Percentiles rank a stretch among this genome's conserved stretches.
Evolutionary conservation across 202 grass and related monocot genomes (phyloP).

Genomic region (Musa balbisiana): DNA sequence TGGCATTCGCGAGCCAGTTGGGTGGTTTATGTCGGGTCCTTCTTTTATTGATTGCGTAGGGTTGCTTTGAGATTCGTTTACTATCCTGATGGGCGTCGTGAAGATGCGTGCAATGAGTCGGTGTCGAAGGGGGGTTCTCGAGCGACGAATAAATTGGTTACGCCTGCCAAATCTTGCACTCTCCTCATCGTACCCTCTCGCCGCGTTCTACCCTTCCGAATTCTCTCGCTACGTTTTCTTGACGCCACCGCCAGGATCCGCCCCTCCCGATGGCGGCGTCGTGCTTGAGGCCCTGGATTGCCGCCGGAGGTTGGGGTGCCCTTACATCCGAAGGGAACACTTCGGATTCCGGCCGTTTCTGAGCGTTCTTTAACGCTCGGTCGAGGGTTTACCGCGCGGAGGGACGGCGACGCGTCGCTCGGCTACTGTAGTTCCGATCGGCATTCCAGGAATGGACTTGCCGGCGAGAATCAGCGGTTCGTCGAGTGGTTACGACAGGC

Average conservation of each 20-base stretch:
- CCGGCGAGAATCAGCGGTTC: constrained; percentile 30
- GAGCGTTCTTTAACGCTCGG: not conserved
- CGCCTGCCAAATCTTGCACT: not conserved
- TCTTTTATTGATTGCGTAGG: too few species aligned
- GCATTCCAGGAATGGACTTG: not conserved
- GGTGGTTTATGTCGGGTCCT: too few species aligned
- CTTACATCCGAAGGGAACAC: not conserved
- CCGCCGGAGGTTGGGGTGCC: constrained; percentile 18
- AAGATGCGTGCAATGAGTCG: too few species aligned
- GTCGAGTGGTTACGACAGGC: constrained; percentile 70
- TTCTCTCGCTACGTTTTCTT: not conserved
- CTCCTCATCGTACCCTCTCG: too few species aligned
- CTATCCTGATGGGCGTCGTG: too few species aligned
- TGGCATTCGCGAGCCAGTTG: too few species aligned
- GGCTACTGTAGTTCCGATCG: constrained; percentile 10
- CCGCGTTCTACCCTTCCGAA: not conserved
- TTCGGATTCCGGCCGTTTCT: not conserved
- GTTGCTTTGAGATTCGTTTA: too few species aligned
- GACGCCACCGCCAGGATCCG: not conserved
- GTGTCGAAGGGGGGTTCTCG: too few species aligned
- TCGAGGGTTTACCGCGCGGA: not conserved
- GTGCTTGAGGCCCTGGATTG: constrained; percentile 17
- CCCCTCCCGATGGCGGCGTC: constrained; percentile 16
- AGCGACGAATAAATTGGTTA: too few species aligned
- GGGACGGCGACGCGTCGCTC: not conserved